phyloP scores from a whole-genome alignment of 1,139 yeast species.

The Geotrichum aggregatum region DNA sequence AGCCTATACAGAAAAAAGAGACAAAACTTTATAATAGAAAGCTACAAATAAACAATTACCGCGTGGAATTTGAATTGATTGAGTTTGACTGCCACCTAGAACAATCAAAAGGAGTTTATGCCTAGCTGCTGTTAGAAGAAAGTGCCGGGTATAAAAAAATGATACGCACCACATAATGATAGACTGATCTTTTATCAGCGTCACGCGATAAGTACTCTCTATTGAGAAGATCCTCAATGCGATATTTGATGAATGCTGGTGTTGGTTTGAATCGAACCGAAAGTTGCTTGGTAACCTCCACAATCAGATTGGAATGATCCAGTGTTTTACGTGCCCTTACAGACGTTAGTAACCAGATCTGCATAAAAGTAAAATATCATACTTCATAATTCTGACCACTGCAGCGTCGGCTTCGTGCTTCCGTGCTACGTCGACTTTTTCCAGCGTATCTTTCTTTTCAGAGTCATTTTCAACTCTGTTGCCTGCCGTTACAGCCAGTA shows the following conservation, averaged over 20 bases:
- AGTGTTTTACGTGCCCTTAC: slow-evolving; percentile 49
- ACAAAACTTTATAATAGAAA: too few relatives aligned
- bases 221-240: slow-evolving; percentile 77
- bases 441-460: slow-evolving; percentile 44
- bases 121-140: background rate
- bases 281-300: slow-evolving; percentile 62
- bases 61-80: too few relatives aligned
- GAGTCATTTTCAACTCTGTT: slow-evolving; percentile 41
- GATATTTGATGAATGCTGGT: slow-evolving; percentile 62
- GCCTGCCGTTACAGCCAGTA: slow-evolving; percentile 59
- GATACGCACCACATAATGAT: slow-evolving; percentile 57
- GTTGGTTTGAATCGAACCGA: slow-evolving; percentile 65
- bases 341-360: background rate
- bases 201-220: slow-evolving; percentile 80
- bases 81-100: too few relatives aligned
- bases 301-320: slow-evolving; percentile 61
- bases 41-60: too few relatives aligned
- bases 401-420: slow-evolving; percentile 78
- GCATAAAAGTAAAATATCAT: background rate
- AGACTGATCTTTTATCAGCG: slow-evolving; percentile 54
- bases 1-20: too few relatives aligned
- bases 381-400: slow-evolving; percentile 79
- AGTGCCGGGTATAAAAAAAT: background rate
- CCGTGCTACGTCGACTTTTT: slow-evolving; percentile 46
- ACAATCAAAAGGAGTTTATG: background rate